A percentile compares a stretch with the other conserved stretches of the same genome.
Conservation (phyloP, 2,329 filamentous ascomycete species). For the Penicillium italicum region DNA sequence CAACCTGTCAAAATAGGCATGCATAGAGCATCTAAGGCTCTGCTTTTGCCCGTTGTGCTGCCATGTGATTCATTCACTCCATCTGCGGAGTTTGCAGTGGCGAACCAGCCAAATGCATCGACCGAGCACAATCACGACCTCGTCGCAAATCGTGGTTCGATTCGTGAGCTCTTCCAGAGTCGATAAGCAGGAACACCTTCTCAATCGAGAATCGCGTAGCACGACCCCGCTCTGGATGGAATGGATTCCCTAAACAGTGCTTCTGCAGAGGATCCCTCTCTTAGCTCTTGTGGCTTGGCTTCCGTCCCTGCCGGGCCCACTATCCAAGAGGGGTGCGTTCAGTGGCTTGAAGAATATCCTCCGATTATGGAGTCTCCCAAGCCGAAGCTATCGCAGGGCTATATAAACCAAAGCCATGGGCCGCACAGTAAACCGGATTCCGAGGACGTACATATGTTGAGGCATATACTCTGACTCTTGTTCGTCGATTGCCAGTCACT, state of each 20-base stretch:
- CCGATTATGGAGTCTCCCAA: background rate
- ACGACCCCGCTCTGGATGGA: background rate
- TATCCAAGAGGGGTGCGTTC: background rate
- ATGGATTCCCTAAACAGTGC: background rate
- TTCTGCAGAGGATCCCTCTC: background rate
- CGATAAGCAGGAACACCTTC: background rate
- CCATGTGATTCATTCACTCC: background rate
- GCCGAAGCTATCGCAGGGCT: background rate
- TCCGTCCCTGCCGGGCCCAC: background rate
- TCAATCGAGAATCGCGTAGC: background rate
- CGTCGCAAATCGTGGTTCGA: background rate
- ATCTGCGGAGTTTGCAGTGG: background rate
- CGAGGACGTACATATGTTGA: background rate
- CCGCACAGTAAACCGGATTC: background rate
- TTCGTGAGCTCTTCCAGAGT: background rate
- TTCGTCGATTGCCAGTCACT: background rate
- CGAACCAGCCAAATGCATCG: background rate
- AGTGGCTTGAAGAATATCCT: conserved; percentile 5
- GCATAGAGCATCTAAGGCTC: background rate
- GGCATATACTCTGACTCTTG: background rate
- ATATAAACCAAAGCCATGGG: conserved; percentile 1
- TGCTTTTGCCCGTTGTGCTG: background rate
- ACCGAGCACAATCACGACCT: background rate
- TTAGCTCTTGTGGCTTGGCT: background rate
- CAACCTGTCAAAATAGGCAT: background rate